Evolutionary conservation across 164 flowering plant species (phyloP), one percentile per base, ranked within the genome.

Genomic region (Magnolia kwangsiensis): DNA sequence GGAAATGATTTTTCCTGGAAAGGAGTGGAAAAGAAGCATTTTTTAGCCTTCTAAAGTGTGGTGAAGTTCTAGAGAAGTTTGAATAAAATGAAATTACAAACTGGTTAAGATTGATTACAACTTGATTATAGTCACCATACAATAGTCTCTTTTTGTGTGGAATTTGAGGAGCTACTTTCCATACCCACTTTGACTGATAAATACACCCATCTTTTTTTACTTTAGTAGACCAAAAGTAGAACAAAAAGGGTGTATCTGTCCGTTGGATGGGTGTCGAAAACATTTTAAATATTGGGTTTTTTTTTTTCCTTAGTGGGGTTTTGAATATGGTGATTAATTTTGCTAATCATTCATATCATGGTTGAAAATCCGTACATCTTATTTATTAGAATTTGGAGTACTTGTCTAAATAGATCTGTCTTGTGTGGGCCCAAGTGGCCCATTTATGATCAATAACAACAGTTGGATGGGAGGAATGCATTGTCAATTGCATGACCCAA

Each of bases 41-140:
- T 55, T 55, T 55, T 55, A 9, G 59, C 59, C 45, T 67, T 67
- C 49, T 67, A 27, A 67, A 67, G 49, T 29, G 71, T 29, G 11
- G 27, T 23, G 71, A 31, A 67, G 19, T 29, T 67, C 71, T 16
- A 67, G 45, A 31, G 18, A 24, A 18, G 7, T 9, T 67, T 67
- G 49, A 67, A 55, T 55, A 9, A 67, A 67, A 14, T 67, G 45
- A 31, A 37, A 18, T 67, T 29, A 23, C 50, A 67, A 67, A 31
- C 18, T 67, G 11, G 31, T 13, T 27, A 16, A 37, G 49, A 14
- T 31, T 67, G 71, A 67, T 67, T 29, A 67, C 49, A 19, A 27
- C 71, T 67, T 67, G 71, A 67, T 67, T 67, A 55, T 55, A 14
- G 59, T 4, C 59, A 63, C 67, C 20, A 63, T 21, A 63, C 67